Evolutionary conservation across 257 asterid species (phyloP), one percentile per base, ranked within the genome.

Genomic region (Echium plantagineum): DNA sequence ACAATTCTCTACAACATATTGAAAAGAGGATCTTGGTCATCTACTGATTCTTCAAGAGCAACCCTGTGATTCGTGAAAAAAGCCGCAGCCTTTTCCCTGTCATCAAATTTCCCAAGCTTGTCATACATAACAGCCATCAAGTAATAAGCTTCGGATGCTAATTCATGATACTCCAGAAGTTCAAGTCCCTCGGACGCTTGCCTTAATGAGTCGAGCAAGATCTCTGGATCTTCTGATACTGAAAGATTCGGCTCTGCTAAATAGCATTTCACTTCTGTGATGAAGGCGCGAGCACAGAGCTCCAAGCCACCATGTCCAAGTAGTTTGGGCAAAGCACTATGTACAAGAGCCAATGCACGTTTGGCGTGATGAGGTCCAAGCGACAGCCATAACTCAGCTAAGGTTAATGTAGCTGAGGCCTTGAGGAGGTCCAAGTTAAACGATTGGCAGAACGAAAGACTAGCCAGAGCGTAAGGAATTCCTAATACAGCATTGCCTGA

Each of bases 251-350:
- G 78, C 67, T 93, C 97, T 15, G 90, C 84, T 57, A 93, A 76
- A 72, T 81, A 83, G 74, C 98, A 89, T 81, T 89, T 93, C 65
- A 94, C 86, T 84, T 93, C 97, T 18, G 79, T 72, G 55, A 88
- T 86, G 66, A 81, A 83, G 54, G 95, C 95, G 60, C 94, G 89
- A 68, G 94, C 75, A 17, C 87, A 82, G 54, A 93, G 90, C 82
- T 93, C 97, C 82, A 86, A 72, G 67, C 97, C 97, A 62, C 98
- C 98, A 67, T 93, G 95, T 59, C 98, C 98, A 69, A 93, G 84
- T 70, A 93, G 94, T 65, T 86, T 70, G 6, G 97, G 94, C 62
- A 88, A 89, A 66, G 89, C 80, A 61, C 87, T 68, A 67, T 86
- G 97, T 61, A 93, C 62, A 65, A 89, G 97, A 70, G 83, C 71